These are phyloP conservation scores for Acmispon strigosus DNA, from an alignment of 306 rosid genomes.

Conservation along the genomic window DNA sequence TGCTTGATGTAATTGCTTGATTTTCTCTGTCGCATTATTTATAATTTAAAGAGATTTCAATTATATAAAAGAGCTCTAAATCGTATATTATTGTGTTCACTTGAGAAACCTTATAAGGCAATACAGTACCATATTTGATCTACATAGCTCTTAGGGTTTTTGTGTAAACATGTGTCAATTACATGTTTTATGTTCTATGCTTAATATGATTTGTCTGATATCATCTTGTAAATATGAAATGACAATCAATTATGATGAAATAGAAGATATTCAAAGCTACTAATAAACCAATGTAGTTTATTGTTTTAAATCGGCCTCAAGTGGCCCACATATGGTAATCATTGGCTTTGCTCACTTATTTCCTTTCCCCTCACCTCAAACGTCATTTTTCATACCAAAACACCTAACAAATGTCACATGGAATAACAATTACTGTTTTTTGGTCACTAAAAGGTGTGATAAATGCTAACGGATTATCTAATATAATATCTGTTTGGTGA, in stretches of 20 bases:
- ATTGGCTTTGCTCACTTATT: slow-evolving; percentile 5
- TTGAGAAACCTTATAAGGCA: no score
- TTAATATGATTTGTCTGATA: background rate
- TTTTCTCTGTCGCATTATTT: no score
- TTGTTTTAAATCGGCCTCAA: background rate
- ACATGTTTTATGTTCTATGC: slow-evolving; percentile 3
- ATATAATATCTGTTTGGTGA: slow-evolving; percentile 33
- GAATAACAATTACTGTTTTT: slow-evolving; percentile 22
- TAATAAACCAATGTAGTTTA: no score
- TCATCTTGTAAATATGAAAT: slow-evolving; percentile 2
- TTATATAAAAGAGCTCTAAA: no score
- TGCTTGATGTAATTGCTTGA: no score
- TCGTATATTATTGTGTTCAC: no score
- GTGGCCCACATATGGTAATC: slow-evolving; percentile 5
- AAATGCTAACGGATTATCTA: slow-evolving; percentile 21
- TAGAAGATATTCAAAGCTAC: no score
- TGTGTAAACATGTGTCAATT: background rate
- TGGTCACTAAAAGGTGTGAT: slow-evolving; percentile 14
- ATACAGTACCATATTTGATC: no score
- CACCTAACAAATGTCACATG: slow-evolving; percentile 26
- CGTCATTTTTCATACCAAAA: slow-evolving; percentile 12
- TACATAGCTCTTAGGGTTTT: no score
- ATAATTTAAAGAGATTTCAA: no score
- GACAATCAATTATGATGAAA: no score
- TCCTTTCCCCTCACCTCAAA: background rate